These are phyloP conservation scores for Pogostemon cablin DNA, from an alignment of 257 asterid genomes.

Conservation along the genomic window DNA sequence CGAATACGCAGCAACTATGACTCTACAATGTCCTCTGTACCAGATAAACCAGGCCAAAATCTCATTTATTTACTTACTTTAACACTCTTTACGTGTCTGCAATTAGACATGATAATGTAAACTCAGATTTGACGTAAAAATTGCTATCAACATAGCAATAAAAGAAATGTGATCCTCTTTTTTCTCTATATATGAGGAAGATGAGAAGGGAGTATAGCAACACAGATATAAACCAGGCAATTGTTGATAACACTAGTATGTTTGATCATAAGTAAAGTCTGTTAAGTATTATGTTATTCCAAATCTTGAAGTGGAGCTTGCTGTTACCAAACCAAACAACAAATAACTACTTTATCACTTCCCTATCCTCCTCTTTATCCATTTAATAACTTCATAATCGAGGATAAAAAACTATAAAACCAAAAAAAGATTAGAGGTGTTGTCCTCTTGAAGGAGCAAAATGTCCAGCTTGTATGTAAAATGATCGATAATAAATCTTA, in stretches of 20 bases:
- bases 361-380: constrained; percentile 3
- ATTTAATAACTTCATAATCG: constrained; percentile 5
- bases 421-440: background rate
- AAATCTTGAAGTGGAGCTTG: background rate
- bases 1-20: constrained; percentile 29
- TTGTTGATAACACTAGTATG: background rate
- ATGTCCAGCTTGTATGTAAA: background rate
- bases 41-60: constrained; percentile 26
- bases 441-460: constrained; percentile 11
- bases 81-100: constrained; percentile 9
- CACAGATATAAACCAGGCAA: constrained; percentile 6
- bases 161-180: background rate
- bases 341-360: background rate
- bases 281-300: background rate
- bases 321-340: constrained; percentile 1
- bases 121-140: constrained; percentile 10
- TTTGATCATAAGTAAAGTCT: background rate
- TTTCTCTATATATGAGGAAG: background rate
- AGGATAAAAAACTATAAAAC: constrained; percentile 1
- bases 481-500: background rate
- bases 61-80: constrained; percentile 20
- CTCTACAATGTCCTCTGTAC: constrained; percentile 18
- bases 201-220: constrained; percentile 21
- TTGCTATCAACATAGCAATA: constrained; percentile 9
- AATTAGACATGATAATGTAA: constrained; percentile 17